A percentile compares a stretch with the other conserved stretches of the same genome.
phyloP scores from a whole-genome alignment of 441 rosid genomes.

The Flueggea neowawraea region DNA sequence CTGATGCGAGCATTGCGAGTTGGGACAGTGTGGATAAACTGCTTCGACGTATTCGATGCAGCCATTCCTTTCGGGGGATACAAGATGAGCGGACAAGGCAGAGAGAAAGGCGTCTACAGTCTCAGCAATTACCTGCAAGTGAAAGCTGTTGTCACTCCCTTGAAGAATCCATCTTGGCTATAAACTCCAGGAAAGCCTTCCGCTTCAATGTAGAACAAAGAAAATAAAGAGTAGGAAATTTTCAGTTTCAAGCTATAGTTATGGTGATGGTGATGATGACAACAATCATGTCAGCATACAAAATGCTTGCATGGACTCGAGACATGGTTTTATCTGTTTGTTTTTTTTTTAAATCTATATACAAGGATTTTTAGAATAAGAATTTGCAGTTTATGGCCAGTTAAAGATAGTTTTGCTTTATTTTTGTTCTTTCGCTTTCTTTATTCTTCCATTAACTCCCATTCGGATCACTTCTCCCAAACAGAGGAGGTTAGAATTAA shows the following conservation, averaged over 20 bases:
- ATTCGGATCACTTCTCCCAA: too few relatives aligned
- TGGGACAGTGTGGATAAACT: constrained; percentile 87
- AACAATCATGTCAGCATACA: too few relatives aligned
- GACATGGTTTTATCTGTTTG: too few relatives aligned
- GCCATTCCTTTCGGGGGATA: constrained; percentile 92
- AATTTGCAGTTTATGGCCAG: too few relatives aligned
- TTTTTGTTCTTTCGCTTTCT: too few relatives aligned
- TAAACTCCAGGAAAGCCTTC: constrained; percentile 13
- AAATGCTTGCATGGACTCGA: too few relatives aligned
- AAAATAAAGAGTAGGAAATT: neutral
- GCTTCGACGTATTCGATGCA: constrained; percentile 85
- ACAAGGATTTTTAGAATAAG: too few relatives aligned
- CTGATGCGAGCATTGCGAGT: constrained; percentile 59
- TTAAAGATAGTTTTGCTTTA: too few relatives aligned
- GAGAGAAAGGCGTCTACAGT: constrained; percentile 94
- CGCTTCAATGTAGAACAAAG: neutral
- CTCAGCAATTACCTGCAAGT: constrained; percentile 84
- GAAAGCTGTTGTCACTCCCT: constrained; percentile 81
- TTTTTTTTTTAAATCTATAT: too few relatives aligned
- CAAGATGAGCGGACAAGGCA: constrained; percentile 92
- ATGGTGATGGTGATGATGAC: neutral
- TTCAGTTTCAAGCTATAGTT: neutral
- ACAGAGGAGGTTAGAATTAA: too few relatives aligned
- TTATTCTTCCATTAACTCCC: too few relatives aligned
- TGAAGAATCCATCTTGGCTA: constrained; percentile 84